Percentiles rank a stretch among this genome's conserved stretches.
These are phyloP conservation scores for Termitomyces sp. DNA, from an alignment of 768 basidiomycete genomes.

Conservation along the genomic window DNA sequence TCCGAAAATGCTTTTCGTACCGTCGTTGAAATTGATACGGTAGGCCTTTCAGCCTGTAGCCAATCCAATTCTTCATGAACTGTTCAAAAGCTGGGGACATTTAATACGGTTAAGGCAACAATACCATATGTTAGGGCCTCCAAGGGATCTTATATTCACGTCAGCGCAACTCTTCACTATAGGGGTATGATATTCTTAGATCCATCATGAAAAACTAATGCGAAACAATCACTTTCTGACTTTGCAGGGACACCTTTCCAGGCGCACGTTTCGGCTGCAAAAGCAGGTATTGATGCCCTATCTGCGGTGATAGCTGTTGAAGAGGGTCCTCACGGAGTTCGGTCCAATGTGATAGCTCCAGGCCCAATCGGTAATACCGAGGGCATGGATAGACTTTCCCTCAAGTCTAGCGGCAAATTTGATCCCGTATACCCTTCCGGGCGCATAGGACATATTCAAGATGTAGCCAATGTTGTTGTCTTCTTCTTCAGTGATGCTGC, in stretches of 20 bases:
- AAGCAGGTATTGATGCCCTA: conserved; percentile 90
- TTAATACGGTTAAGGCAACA: conserved; percentile 93
- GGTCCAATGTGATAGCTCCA: conserved; percentile 84
- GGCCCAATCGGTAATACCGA: conserved; percentile 82
- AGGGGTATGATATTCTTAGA: conserved; percentile 43
- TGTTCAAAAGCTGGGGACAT: conserved; percentile 72
- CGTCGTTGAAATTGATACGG: conserved; percentile 92
- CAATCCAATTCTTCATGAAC: neutral
- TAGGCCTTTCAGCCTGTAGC: conserved; percentile 27
- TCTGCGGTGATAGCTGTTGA: conserved; percentile 86
- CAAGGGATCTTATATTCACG: conserved; percentile 83
- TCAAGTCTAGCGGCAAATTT: conserved; percentile 22
- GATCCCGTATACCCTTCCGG: conserved; percentile 32
- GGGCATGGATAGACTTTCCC: conserved; percentile 29
- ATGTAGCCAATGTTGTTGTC: conserved; percentile 67
- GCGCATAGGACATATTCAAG: conserved; percentile 54
- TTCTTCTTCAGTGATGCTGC: conserved; percentile 86
- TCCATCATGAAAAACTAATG: neutral
- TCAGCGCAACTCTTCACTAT: conserved; percentile 88
- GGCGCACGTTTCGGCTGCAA: conserved; percentile 92
- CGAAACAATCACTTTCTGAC: neutral
- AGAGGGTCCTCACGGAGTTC: conserved; percentile 92
- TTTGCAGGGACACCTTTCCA: conserved; percentile 73
- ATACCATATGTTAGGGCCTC: conserved; percentile 65
- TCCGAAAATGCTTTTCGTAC: conserved; percentile 91